Percentiles rank a stretch among this genome's conserved stretches.
These are phyloP conservation scores for Saccharomycopsis hybrid DNA, from an alignment of 1,139 yeast species.

Conservation along the genomic window DNA sequence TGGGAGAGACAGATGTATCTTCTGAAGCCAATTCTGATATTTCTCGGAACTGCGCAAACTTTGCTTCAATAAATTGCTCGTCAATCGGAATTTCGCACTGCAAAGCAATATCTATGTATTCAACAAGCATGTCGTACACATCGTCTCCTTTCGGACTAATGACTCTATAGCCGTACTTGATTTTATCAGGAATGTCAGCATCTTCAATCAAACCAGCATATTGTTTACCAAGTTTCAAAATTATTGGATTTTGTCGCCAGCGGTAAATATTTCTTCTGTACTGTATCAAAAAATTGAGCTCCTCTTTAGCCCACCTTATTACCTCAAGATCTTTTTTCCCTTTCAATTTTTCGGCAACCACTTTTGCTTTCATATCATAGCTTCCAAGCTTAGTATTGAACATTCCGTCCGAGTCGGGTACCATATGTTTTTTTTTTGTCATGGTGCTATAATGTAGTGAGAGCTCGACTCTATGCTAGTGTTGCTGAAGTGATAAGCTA, in stretches of 20 bases:
- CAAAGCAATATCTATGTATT: conserved; percentile 11
- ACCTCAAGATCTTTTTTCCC: conserved; percentile 15
- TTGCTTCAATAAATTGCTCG: conserved; percentile 3
- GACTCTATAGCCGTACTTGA: conserved; percentile 14
- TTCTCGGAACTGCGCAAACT: conserved; percentile 1
- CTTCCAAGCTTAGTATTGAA: conserved; percentile 2
- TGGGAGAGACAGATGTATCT: not conserved
- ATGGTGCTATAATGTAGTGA: no score
- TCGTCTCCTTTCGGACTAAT: conserved; percentile 6
- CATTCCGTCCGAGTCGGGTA: not conserved
- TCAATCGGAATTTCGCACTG: conserved; percentile 12
- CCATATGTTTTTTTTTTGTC: not conserved
- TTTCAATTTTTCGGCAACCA: conserved; percentile 17
- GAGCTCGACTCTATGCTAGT: no score
- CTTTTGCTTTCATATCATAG: conserved; percentile 17
- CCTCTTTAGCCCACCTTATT: conserved; percentile 13
- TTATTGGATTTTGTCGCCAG: conserved; percentile 17
- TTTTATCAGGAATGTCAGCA: conserved; percentile 15
- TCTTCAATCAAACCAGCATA: conserved; percentile 14
- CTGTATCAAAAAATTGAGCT: conserved; percentile 10
- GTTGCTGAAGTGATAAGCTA: no score
- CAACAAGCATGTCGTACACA: conserved; percentile 6
- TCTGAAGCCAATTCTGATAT: not conserved
- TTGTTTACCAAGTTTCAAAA: conserved; percentile 14
- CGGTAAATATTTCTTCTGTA: conserved; percentile 16